A percentile compares a stretch with the other conserved stretches of the same genome.
Conservation (phyloP, 176 grass and related monocot genomes). For the Melocanna baccifera region DNA sequence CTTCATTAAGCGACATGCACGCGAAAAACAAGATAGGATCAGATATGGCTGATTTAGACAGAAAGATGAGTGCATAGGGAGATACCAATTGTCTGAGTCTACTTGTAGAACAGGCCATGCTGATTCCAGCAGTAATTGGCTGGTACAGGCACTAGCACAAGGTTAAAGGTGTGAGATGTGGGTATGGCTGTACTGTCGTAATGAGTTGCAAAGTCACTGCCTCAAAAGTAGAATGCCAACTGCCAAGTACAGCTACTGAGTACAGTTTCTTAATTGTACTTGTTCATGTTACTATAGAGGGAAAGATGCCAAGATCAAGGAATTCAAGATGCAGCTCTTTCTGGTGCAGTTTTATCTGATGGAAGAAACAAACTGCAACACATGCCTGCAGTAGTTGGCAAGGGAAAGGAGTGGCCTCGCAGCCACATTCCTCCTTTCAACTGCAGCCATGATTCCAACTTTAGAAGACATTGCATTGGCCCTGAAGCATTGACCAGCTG, state of each 20-base stretch:
- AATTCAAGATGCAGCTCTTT: conserved; percentile 9
- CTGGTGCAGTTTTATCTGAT: conserved; percentile 19
- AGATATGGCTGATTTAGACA: conserved; percentile 38
- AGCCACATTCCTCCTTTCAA: conserved; percentile 30
- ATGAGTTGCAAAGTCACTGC: neutral
- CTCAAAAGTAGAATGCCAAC: neutral
- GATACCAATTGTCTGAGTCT: conserved; percentile 25
- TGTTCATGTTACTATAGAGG: conserved; percentile 33
- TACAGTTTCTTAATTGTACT: conserved; percentile 19
- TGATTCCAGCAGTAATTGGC: conserved; percentile 17
- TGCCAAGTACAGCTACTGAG: conserved; percentile 9
- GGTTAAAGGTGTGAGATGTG: neutral
- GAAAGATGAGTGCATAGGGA: conserved; percentile 32
- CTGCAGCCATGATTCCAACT: conserved; percentile 44
- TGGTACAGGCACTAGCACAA: conserved; percentile 4
- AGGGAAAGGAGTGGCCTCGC: neutral
- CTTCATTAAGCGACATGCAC: neutral
- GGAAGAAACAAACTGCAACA: conserved; percentile 18
- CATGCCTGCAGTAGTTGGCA: conserved; percentile 44
- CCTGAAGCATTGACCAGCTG: conserved; percentile 45
- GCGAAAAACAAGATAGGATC: conserved; percentile 26
- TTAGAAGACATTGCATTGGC: conserved; percentile 36
- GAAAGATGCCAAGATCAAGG: conserved; percentile 27
- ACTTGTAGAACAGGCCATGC: conserved; percentile 7
- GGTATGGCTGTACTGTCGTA: neutral